A percentile compares a stretch with the other conserved stretches of the same genome.
phyloP scores from a whole-genome alignment of 2,329 filamentous ascomycete species.

The Paraphaeosphaeria sporulosa region DNA sequence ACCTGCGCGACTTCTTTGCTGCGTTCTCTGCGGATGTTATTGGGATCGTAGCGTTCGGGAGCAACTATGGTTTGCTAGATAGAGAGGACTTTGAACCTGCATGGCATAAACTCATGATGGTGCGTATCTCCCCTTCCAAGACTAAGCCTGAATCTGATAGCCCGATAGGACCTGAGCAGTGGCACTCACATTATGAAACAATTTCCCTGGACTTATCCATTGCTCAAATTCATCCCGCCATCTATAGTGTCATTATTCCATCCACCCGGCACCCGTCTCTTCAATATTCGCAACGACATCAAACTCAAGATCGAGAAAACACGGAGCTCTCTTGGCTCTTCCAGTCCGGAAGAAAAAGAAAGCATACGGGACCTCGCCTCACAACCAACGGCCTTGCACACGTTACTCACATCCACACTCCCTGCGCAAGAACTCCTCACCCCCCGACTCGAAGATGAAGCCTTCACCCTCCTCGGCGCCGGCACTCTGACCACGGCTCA shows the following conservation, averaged over 20 bases:
- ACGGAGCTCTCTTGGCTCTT: not conserved
- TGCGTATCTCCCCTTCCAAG: not conserved
- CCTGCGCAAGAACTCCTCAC: constrained; percentile 24
- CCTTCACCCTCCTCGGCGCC: constrained; percentile 31
- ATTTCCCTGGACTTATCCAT: constrained; percentile 24
- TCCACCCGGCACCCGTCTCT: constrained; percentile 32
- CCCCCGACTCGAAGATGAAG: constrained; percentile 22
- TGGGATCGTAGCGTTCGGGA: constrained; percentile 29
- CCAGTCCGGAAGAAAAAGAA: not conserved
- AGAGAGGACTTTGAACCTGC: constrained; percentile 25
- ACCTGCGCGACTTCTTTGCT: constrained; percentile 27
- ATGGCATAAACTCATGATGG: constrained; percentile 33
- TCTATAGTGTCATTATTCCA: constrained; percentile 30
- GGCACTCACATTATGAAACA: constrained; percentile 39
- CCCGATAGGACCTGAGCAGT: constrained; percentile 28
- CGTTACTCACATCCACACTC: constrained; percentile 17
- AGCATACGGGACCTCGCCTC: not conserved
- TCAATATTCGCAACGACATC: constrained; percentile 31
- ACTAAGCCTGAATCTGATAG: not conserved
- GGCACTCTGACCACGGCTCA: constrained; percentile 52
- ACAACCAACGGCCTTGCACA: constrained; percentile 23
- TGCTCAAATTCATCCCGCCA: constrained; percentile 24
- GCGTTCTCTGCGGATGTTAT: constrained; percentile 32
- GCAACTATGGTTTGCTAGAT: constrained; percentile 26
- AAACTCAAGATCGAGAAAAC: constrained; percentile 18